phyloP scores from a whole-genome alignment of 1,139 yeast species.

The Taphrina communis region DNA sequence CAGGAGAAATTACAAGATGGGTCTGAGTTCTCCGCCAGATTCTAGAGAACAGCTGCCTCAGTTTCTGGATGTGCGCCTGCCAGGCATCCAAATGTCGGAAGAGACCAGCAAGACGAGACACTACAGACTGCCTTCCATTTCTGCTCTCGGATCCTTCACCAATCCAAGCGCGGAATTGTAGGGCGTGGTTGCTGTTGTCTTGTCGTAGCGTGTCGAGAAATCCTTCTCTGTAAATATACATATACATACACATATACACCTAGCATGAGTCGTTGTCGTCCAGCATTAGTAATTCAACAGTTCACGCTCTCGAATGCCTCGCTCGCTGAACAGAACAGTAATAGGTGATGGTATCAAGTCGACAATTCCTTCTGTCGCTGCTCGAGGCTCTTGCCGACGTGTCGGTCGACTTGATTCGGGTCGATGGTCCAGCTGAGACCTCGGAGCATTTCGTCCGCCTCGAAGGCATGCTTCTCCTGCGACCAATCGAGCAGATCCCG shows the following conservation, averaged over 20 bases:
- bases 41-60: constrained; percentile 12
- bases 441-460: constrained; percentile 39
- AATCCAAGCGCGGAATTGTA: not conserved
- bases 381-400: constrained; percentile 13
- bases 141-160: constrained; percentile 1
- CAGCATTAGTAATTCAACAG: not conserved
- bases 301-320: too few relatives aligned
- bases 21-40: constrained; percentile 15
- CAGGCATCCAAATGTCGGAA: constrained; percentile 5
- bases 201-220: too few relatives aligned
- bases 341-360: not conserved
- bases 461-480: constrained; percentile 15
- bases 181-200: too few relatives aligned
- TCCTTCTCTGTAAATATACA: not conserved
- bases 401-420: constrained; percentile 4
- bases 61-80: constrained; percentile 13
- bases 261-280: not conserved
- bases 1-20: constrained; percentile 19
- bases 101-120: not conserved
- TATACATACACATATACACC: not conserved
- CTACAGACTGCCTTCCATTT: constrained; percentile 19
- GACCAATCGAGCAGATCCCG: not conserved
- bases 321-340: too few relatives aligned
- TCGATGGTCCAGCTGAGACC: constrained; percentile 29
- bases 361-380: not conserved